Evolutionary conservation across 192 early-diverging fungal genomes (phyloP), one percentile per base, ranked within the genome.

Genomic region (Thamnidium elegans): DNA sequence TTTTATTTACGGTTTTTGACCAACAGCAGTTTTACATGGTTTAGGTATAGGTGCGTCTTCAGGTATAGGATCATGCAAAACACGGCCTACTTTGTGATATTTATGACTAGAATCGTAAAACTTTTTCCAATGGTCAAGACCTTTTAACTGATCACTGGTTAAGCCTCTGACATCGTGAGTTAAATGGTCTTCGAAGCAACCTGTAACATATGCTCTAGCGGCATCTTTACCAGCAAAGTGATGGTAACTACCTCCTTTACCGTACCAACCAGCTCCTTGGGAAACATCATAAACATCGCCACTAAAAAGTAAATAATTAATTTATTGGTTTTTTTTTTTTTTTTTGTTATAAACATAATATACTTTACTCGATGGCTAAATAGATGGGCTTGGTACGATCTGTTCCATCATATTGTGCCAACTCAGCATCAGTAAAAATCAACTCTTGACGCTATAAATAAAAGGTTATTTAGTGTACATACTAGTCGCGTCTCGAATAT

Each of bases 241-340:
- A 39, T 82, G 71, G 75, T 98, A 99, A 13, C 91, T 78, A 11
- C 87, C 90, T 10, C 85, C 87, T 79, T 82, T 83, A 4, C 91
- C 92, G 61, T 99, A 99, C 72, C 89, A 92, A 1, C 79, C 73
- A 46, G 74, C 68, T 17, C 94, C 92, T 0, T 67, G 73, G 6
- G 90, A 83, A 7, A 99, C 97, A 65, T 99, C 97, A 80, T 92
- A 99, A 3, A 99, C 91, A 43, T 93, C 88, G 17, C 97, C 96
- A 55, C 89, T 90, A 67, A n/a, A n/a, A n/a, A n/a, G n/a, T n/a
- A n/a, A n/a, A n/a, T n/a, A n/a, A n/a, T n/a, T n/a, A n/a, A n/a
- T n/a, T n/a, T n/a, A n/a, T n/a, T n/a, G n/a, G n/a, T n/a, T n/a
- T n/a, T n/a, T n/a, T n/a, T n/a, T n/a, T n/a, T n/a, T n/a, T n/a